These are phyloP conservation scores for Boletus subcaerulescens DNA, from an alignment of 768 basidiomycete species.

Conservation along the genomic window DNA sequence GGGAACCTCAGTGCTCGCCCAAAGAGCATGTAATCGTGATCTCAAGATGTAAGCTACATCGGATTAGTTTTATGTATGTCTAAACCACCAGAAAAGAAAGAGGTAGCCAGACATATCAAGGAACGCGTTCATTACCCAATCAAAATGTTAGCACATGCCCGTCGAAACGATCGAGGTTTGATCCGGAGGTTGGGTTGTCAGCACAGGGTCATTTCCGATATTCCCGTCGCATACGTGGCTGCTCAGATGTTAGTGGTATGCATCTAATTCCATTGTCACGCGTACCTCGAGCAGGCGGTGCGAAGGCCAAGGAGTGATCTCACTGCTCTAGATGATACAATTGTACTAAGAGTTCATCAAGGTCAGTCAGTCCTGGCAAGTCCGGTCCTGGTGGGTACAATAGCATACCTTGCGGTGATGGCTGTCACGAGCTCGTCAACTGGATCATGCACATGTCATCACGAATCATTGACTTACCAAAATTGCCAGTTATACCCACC, in stretches of 20 bases:
- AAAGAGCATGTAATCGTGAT: too few relatives aligned
- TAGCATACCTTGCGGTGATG: neutral
- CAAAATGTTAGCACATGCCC: too few relatives aligned
- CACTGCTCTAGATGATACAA: neutral
- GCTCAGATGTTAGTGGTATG: neutral
- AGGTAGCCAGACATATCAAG: too few relatives aligned
- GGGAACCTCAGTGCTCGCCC: too few relatives aligned
- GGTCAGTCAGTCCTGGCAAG: neutral
- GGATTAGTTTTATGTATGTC: too few relatives aligned
- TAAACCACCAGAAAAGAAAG: too few relatives aligned
- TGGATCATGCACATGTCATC: neutral
- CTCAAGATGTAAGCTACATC: too few relatives aligned
- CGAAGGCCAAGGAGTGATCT: neutral
- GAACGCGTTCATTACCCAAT: too few relatives aligned
- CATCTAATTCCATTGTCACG: neutral
- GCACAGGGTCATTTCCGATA: neutral
- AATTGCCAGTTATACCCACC: neutral
- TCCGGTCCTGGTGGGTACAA: neutral
- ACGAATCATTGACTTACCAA: neutral
- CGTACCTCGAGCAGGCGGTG: neutral
- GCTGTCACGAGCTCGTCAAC: slow-evolving; percentile 6
- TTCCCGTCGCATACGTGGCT: neutral
- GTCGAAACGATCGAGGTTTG: too few relatives aligned
- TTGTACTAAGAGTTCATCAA: neutral
- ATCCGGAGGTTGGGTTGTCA: neutral